Evolutionary conservation across 1,284 basidiomycete genomes (phyloP).

Genomic region (Phellopilus nigrolimitatus): DNA sequence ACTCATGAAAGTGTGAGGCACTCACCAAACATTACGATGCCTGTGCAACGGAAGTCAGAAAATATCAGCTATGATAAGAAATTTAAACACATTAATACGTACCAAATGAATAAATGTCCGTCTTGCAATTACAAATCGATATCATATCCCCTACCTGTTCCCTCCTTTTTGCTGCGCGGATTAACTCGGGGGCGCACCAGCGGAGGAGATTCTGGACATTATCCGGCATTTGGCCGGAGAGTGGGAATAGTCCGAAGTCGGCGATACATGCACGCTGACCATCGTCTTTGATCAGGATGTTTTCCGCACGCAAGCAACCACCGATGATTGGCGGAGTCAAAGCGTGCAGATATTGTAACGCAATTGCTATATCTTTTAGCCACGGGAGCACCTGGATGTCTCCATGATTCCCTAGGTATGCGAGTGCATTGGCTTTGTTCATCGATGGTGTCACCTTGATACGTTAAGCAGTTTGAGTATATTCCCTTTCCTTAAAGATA

Average conservation of each 20-base stretch:
- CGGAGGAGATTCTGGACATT: not conserved
- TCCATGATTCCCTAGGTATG: not conserved
- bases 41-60: not conserved
- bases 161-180: not conserved
- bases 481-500: too few species aligned
- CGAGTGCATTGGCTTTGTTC: not conserved
- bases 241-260: conserved; percentile 2
- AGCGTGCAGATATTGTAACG: not conserved
- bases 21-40: not conserved
- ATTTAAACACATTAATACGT: not conserved
- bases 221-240: not conserved
- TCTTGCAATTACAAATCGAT: not conserved
- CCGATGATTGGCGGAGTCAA: not conserved
- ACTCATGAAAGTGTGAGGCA: not conserved
- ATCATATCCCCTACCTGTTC: not conserved
- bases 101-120: conserved; percentile 7
- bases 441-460: not conserved
- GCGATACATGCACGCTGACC: not conserved
- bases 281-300: conserved; percentile 2
- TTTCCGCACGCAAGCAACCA: conserved; percentile 5
- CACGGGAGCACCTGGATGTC: conserved; percentile 1
- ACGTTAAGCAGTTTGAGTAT: too few species aligned
- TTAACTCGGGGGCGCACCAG: conserved; percentile 6
- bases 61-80: not conserved
- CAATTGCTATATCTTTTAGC: not conserved